Evolutionary conservation across 768 basidiomycete genomes (phyloP), one percentile per base, ranked within the genome.

Genomic region (Boletus edulis): DNA sequence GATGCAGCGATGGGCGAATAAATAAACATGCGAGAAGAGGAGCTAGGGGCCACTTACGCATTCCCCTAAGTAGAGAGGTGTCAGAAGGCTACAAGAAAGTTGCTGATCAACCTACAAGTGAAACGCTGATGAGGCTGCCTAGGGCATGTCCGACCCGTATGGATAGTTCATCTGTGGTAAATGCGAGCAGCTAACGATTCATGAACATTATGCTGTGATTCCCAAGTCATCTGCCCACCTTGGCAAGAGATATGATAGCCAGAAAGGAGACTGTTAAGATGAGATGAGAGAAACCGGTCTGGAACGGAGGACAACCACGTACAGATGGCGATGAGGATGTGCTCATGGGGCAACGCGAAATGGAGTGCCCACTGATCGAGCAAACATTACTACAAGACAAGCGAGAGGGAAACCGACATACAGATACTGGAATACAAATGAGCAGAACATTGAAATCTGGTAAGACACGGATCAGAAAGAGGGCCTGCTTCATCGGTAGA

Each of bases 101-200:
- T 11, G 8, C 17, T 4, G 29, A 49, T 24, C 11, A 41, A 66
- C 80, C 58, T 61, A 91, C 87, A 59, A 91, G 74, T 14, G 91
- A 94, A 18, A 91, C 92, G 71, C 93, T 94, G 51, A 94, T 67
- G 3, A 94, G 78, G 38, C 91, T 92, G 4, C 91, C 90, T 12
- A 92, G 72, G 3, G 90, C 90, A 67, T 90, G 86, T 2, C 91
- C 92, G 2, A 93, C 85, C 29, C 91, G 83, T 51, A 91, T 64
- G 3, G 92, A 88, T 17, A 94, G 60, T 59, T 94, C 89, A 55
- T 94, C 92, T 0, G 92, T 94, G 1, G 90, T 90, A 64, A 92
- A 93, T 1, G 85, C 87, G 3, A 94, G 77, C 5, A 93, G 72
- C 87, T 90, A 52, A 2, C 29, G 43, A 38, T 20, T 17, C 11